Base-by-base conservation (phyloP, 352 stramenopile species). In the Aphanomyces euteiches region DNA sequence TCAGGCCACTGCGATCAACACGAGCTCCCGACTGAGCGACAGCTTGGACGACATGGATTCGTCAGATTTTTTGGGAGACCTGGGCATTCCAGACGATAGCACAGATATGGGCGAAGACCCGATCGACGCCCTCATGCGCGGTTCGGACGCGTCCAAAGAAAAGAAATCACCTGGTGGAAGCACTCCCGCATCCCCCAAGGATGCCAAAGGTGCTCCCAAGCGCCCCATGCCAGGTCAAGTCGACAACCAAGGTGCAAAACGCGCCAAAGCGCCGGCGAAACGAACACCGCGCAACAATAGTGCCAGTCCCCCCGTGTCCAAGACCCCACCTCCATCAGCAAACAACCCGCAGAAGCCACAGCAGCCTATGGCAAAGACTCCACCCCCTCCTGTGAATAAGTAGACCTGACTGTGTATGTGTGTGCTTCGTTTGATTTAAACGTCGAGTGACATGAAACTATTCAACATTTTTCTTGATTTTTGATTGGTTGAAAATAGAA, bases 31-130 rank as follows among this genome's bases (percentile, higher is more conserved):
- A 34, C 47, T 7, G 10, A 77, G 74, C 70, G 65, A 90, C 74
- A 80, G 72, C 37, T 71, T 72, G 3, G 56, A 77, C 45, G 77
- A 76, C 17, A 67, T 84, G 34, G 87, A 95, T 69, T 88, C 83
- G 37, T 79, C 79, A 3, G 86, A 95, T 56, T 93, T 95, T 60
- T 73, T 95, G 41, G 28, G 28, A 2, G 92, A 90, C 47, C 66
- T 95, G 66, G 87, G 93, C 67, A 57, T 95, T 56, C 86, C 84
- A 5, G 63, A 69, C 50, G 50, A 43, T 36, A 47, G 47, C 36
- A 43, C 36, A 10, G 63, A 69, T 15, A n/a, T 69, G 47, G 36
- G 34, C 41, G 63, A 69, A 6, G 63, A 69, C 45, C 34, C 58
- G 7, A 66, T 38, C 8, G 47, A 47, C 10, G 63, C 48, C 41